phyloP scores from a whole-genome alignment of 176 grass and related monocot genomes.

The Pontederia paniculata region DNA sequence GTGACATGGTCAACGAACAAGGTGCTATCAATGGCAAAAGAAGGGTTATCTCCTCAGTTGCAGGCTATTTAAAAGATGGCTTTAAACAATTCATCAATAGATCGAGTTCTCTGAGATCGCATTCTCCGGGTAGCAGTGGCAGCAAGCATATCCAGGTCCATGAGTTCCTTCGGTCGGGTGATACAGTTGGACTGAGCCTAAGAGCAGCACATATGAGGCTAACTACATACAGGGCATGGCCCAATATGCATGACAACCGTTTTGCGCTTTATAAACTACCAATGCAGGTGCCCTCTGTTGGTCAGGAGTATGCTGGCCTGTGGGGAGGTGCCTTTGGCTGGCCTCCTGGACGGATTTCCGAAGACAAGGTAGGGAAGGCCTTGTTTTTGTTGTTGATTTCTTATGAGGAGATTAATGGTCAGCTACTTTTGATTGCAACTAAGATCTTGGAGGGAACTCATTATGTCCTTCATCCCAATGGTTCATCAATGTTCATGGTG shows the following conservation, averaged over 20 bases:
- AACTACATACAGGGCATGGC: constrained; percentile 54
- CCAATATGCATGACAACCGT: constrained; percentile 67
- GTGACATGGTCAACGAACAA: background rate
- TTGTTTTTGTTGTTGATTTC: constrained; percentile 80
- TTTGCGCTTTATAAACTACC: constrained; percentile 80
- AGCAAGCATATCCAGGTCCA: constrained; percentile 38
- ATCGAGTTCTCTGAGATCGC: constrained; percentile 17
- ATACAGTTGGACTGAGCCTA: constrained; percentile 36
- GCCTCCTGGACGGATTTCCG: constrained; percentile 35
- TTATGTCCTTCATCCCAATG: constrained; percentile 80
- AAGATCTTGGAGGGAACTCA: constrained; percentile 88
- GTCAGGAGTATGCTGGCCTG: constrained; percentile 52
- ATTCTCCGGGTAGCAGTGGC: constrained; percentile 10
- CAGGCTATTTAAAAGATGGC: constrained; percentile 41
- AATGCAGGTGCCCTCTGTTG: constrained; percentile 17
- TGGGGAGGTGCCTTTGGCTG: constrained; percentile 93
- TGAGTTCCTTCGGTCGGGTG: constrained; percentile 36
- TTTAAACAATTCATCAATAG: constrained; percentile 53
- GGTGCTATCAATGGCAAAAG: constrained; percentile 11
- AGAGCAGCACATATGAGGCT: constrained; percentile 35
- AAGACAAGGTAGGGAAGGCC: constrained; percentile 58
- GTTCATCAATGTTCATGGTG: constrained; percentile 62
- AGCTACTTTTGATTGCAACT: constrained; percentile 52
- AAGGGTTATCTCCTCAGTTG: constrained; percentile 44
- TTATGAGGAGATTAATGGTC: constrained; percentile 46